phyloP scores from a whole-genome alignment of 352 stramenopile species.

The Peronosclerospora sorghi region DNA sequence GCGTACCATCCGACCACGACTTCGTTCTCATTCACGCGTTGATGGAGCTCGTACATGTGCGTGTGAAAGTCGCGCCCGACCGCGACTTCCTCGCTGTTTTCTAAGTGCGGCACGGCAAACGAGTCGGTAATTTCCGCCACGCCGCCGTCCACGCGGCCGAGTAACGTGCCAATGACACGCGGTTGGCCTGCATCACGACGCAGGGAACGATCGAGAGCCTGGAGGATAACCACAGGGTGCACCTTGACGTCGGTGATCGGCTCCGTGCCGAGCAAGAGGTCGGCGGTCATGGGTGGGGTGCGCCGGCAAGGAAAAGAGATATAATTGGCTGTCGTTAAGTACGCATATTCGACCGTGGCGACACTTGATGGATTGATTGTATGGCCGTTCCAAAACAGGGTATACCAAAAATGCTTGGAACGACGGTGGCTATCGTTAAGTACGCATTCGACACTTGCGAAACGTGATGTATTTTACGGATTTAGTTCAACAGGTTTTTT shows the following conservation, averaged over 20 bases:
- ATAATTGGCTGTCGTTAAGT: slow-evolving; percentile 3
- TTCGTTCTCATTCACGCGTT: slow-evolving; percentile 91
- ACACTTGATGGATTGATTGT: too few relatives aligned
- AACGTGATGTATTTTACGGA: too few relatives aligned
- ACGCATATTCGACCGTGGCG: too few relatives aligned
- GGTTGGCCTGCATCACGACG: slow-evolving; percentile 88
- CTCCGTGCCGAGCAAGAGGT: slow-evolving; percentile 68
- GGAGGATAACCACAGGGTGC: slow-evolving; percentile 95
- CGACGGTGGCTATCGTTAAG: too few relatives aligned
- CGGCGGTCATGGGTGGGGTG: slow-evolving; percentile 16
- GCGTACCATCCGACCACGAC: slow-evolving; percentile 96
- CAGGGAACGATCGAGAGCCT: slow-evolving; percentile 94
- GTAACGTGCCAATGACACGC: slow-evolving; percentile 95
- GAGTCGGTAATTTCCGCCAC: slow-evolving; percentile 90
- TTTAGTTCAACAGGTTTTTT: too few relatives aligned
- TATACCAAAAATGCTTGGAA: too few relatives aligned
- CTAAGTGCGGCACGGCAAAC: slow-evolving; percentile 94
- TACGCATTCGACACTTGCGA: too few relatives aligned
- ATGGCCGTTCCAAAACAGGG: too few relatives aligned
- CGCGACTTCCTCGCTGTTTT: slow-evolving; percentile 92
- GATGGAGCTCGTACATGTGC: slow-evolving; percentile 93
- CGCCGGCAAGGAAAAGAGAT: too few relatives aligned
- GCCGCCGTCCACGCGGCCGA: slow-evolving; percentile 84
- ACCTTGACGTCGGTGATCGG: slow-evolving; percentile 77
- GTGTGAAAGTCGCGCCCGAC: slow-evolving; percentile 98